A percentile compares a stretch with the other conserved stretches of the same genome.
phyloP scores from a whole-genome alignment of 1,284 basidiomycete species.

The Erythrobasidium hasegawianum region DNA sequence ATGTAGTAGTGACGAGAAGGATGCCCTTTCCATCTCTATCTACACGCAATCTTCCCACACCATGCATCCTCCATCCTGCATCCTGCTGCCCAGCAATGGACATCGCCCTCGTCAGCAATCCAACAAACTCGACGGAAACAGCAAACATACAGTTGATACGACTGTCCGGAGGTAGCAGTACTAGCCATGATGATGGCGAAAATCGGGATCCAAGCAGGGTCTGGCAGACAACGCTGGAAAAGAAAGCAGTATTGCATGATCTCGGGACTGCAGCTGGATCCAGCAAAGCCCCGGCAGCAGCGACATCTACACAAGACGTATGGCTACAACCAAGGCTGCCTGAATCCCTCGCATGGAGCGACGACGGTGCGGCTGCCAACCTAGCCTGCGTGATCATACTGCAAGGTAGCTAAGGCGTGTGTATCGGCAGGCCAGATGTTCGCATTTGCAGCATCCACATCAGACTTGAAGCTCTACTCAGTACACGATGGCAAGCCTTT shows the following conservation, averaged over 20 bases:
- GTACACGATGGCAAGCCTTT: slow-evolving; percentile 24
- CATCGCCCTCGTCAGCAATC: slow-evolving; percentile 26
- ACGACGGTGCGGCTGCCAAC: no score
- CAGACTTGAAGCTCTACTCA: slow-evolving; percentile 11
- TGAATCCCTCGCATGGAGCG: slow-evolving; percentile 24
- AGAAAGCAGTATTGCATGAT: slow-evolving; percentile 19
- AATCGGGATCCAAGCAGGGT: slow-evolving; percentile 15
- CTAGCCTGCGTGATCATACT: no score
- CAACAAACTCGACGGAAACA: slow-evolving; percentile 16
- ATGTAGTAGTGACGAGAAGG: not conserved
- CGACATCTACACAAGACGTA: not conserved
- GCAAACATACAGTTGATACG: slow-evolving; percentile 25
- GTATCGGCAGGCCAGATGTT: slow-evolving; percentile 13
- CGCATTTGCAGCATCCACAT: slow-evolving; percentile 10
- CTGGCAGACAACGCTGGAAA: slow-evolving; percentile 11
- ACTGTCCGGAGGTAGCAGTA: slow-evolving; percentile 12
- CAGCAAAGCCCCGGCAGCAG: not conserved
- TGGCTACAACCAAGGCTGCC: slow-evolving; percentile 24
- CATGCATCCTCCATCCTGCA: slow-evolving; percentile 10
- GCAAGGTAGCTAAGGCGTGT: no score
- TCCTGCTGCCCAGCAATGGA: slow-evolving; percentile 37
- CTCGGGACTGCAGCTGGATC: not conserved
- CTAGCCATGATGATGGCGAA: not conserved
- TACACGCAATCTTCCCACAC: slow-evolving; percentile 14
- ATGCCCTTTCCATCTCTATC: slow-evolving; percentile 18